A percentile compares a stretch with the other conserved stretches of the same genome.
Evolutionary conservation across 1,139 yeast species (phyloP).

Genomic region (Pichia sp.): DNA sequence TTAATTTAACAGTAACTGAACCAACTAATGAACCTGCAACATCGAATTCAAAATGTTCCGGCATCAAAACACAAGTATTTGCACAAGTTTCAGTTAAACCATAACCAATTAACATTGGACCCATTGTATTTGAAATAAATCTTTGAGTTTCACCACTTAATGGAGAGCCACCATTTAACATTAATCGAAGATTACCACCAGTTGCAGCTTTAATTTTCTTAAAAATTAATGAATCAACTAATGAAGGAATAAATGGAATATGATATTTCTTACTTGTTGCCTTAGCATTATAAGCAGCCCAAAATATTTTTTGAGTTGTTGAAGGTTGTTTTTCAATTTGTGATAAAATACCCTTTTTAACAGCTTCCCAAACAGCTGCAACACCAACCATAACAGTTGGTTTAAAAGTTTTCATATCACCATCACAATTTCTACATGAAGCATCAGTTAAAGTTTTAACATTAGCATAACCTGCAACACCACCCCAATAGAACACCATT

Average conservation of each 20-base stretch:
- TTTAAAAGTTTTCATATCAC: conserved; percentile 80
- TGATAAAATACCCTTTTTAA: conserved; percentile 82
- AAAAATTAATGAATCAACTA: conserved; percentile 64
- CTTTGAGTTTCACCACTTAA: conserved; percentile 79
- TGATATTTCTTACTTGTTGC: conserved; percentile 50
- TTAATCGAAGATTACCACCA: conserved; percentile 74
- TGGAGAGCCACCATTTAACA: conserved; percentile 94
- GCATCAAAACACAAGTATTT: conserved; percentile 66
- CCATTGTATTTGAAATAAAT: conserved; percentile 68
- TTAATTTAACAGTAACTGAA: conserved; percentile 77
- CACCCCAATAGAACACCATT: conserved; percentile 82
- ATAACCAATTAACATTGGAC: conserved; percentile 91
- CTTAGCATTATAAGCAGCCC: conserved; percentile 83
- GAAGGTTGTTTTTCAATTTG: conserved; percentile 67
- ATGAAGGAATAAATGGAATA: conserved; percentile 70
- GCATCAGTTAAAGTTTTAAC: conserved; percentile 86
- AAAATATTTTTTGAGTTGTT: conserved; percentile 71
- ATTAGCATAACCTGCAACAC: conserved; percentile 79
- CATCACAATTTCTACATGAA: conserved; percentile 76
- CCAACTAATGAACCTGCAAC: conserved; percentile 81
- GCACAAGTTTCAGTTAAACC: conserved; percentile 98
- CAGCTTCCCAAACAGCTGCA: conserved; percentile 97
- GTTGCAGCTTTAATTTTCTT: conserved; percentile 90
- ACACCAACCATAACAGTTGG: conserved; percentile 98
- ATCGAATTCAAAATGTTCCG: conserved; percentile 59